Base-by-base conservation (phyloP, 164 flowering plant species). In the Stephania yunnanensis region DNA sequence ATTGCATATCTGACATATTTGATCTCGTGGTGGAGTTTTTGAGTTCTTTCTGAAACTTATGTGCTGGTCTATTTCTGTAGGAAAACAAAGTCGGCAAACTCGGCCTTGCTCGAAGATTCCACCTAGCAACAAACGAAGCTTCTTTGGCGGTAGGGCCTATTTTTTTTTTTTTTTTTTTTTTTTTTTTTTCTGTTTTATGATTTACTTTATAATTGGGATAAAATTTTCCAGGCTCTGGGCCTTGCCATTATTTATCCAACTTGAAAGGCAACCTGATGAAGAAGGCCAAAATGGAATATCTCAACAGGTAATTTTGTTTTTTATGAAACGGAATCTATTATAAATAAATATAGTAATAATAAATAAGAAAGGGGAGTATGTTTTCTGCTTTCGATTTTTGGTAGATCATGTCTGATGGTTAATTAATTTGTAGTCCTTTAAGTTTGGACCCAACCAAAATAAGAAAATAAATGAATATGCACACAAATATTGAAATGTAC, bases 191-290 rank as follows among this genome's bases (percentile, higher is more conserved):
- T 48, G 10, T n/a, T 19, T 55, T 31, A 4, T 58, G 12, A 30
- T 55, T 72, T 25, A 55, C 15, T 36, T 72, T 13, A 19, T 74
- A 75, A 71, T 77, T 46, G 46, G 63, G 20, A 4, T 53, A 71
- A 66, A 70, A 36, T 36, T 81, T 76, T 73, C 70, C 77, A 90
- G 93, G 89, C 29, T 79, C 78, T 78, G 91, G 88, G 55, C 70
- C 82, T 77, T 85, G 85, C 67, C 78, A 72, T 81, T 83, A 72
- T 64, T 68, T 85, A 68, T 81, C 90, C 70, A 84, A 84, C 77
- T 45, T 71, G 48, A 95, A 90, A 84, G 86, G 93, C 83, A 89
- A 83, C 79, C 75, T 95, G 79, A 92, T 95, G 97, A 95, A 92
- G 87, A 92, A 95, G 81, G 85, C 97, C 69, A 95, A 82, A 80